Conservation (phyloP, 202 grass and related monocot genomes). For the Schoenoplectus tabernaemontani region DNA sequence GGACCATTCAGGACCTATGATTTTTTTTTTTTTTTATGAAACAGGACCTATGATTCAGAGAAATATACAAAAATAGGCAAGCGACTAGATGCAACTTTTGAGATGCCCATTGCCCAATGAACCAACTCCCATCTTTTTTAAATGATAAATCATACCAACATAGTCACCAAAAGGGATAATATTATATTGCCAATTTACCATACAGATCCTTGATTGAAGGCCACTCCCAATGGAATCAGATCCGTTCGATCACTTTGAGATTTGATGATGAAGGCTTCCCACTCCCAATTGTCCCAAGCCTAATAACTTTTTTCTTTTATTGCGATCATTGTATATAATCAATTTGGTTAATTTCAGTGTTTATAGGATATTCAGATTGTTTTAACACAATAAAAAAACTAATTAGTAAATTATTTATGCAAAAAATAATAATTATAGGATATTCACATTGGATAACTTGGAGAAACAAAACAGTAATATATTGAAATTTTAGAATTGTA, state of each 20-base stretch:
- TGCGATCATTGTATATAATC: not conserved
- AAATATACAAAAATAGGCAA: not conserved
- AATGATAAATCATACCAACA: constrained; percentile 23
- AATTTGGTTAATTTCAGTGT: not conserved
- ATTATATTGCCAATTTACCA: constrained; percentile 7
- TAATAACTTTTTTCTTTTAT: not conserved
- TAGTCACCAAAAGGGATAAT: constrained; percentile 11
- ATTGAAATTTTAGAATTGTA: too few relatives aligned
- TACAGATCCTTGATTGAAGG: constrained; percentile 37
- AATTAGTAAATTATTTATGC: too few relatives aligned
- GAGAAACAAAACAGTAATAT: too few relatives aligned
- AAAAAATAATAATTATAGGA: too few relatives aligned
- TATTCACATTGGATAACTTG: too few relatives aligned
- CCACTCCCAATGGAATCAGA: too few relatives aligned
- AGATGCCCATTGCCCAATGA: constrained; percentile 37
- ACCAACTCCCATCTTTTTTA: constrained; percentile 41
- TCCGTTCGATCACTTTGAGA: too few relatives aligned
- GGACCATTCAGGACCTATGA: not conserved
- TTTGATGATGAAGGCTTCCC: too few relatives aligned
- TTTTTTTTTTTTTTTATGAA: too few relatives aligned
- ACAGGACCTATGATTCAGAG: not conserved
- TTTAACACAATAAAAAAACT: too few relatives aligned
- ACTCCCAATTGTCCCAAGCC: constrained; percentile 37
- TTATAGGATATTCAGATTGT: too few relatives aligned
- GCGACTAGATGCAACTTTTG: constrained; percentile 10